Base-by-base conservation (phyloP, 345 rosid genomes). In the Diplotaxis tenuifolia region DNA sequence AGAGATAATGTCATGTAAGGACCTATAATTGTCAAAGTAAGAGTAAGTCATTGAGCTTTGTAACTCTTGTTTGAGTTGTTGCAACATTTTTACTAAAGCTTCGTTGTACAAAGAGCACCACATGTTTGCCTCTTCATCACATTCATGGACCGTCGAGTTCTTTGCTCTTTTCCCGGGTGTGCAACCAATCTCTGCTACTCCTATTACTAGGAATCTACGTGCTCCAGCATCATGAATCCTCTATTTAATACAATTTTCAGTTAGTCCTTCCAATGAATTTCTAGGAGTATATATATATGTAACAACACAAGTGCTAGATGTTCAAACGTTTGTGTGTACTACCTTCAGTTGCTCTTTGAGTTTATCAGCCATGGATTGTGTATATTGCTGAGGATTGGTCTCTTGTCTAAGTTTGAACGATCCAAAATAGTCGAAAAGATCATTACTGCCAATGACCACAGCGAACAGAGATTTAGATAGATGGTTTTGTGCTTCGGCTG, bases 261-360 rank as follows among this genome's bases (percentile, higher is more conserved):
- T 54, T 22, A 27, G 11, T 66, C 15, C 14, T 1, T 42, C 1
- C 2, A 42, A n/a, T 42, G 18, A 42, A 42, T n/a, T n/a, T 42
- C 18, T n/a, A 42, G 18, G n/a, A n/a, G 50, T 2, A n/a, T 42
- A 5, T 42, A n/a, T 42, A 5, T 14, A n/a, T 5, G 50, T 42
- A 42, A n/a, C 50, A n/a, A n/a, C 1, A 38, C 6, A 68, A 74
- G 16, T 47, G 29, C 2, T 64, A 34, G 14, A 58, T 31, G 12
- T n/a, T 40, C 3, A 18, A 38, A 15, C 1, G 9, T 52, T 16
- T 38, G 21, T 32, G 14, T 65, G 18, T 14, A 42, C 40, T 83
- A 93, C 98, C 98, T 89, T 82, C 3, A 93, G 28, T 3, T 83
- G 92, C 14, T 54, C 82, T 66, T 87, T 81, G 9, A 90, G 82